Base-by-base conservation (phyloP, 768 basidiomycete species). In the Suillus clintonianus region DNA sequence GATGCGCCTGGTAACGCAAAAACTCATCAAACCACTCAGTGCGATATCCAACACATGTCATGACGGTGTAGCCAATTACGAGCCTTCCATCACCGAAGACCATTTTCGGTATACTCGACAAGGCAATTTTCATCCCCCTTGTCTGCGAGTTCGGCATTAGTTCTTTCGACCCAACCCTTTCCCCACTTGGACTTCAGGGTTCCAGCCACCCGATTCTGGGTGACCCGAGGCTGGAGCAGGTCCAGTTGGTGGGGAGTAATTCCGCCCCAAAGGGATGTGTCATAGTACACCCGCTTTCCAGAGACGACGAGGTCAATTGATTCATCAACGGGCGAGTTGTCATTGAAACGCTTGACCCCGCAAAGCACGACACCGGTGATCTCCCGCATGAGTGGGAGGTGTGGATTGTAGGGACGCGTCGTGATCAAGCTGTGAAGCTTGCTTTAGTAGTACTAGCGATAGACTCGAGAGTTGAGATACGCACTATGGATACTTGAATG, bases 11-110 rank as follows among this genome's bases (percentile, higher is more conserved):
- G 39, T 62, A 65, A 27, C 67, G 45, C 19, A 64, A 22, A 36
- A 69, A 60, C n/a, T 60, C 32, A 34, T 69, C 65, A 50, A 67
- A 64, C 70, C 67, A 69, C 13, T 68, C 65, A 14, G 65, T 36
- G 9, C 69, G 70, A 59, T 66, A 71, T n/a, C 65, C 65, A n/a
- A 67, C 68, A 34, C 70, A 69, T 34, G 67, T 62, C 34, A 71
- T 61, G 37, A 69, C 64, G 13, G 63, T 67, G 64, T 69, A 71
- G 10, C 62, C 55, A 27, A 71, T 71, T 14, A 7, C 22, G 3
- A 69, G 36, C 7, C 67, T 63, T 7, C 70, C 70, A 34, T 71
- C 70, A 13, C 54, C 57, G 17, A 15, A 71, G 36, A 17, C 69
- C 32, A 5, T 58, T 64, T 14, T 36, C 17, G 2, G 62, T 62